Conservation (phyloP, 371 early-diverging fungal genomes). For the Parasitella parasitica region DNA sequence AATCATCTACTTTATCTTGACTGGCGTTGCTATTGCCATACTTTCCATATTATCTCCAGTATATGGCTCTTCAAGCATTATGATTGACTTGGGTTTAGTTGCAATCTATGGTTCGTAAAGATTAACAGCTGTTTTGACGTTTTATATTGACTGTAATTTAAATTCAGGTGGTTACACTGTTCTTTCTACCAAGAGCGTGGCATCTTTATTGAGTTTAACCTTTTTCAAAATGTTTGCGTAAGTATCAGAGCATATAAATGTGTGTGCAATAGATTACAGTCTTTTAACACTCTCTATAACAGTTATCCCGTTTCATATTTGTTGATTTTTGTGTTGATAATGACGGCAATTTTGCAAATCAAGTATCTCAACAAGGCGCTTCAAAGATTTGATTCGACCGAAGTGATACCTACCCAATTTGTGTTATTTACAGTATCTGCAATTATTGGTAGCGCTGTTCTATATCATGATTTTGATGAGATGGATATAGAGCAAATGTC, state of each 20-base stretch:
- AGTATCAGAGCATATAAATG: conserved; percentile 6
- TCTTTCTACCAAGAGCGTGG: conserved; percentile 72
- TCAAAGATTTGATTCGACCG: conserved; percentile 70
- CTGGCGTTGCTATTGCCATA: conserved; percentile 35
- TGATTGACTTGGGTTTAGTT: conserved; percentile 70
- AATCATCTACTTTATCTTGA: conserved; percentile 59
- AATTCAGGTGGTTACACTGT: conserved; percentile 76
- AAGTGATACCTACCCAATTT: conserved; percentile 82
- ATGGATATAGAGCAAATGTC: conserved; percentile 52
- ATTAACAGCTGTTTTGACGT: neutral
- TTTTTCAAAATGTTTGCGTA: conserved; percentile 66
- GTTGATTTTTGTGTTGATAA: conserved; percentile 57
- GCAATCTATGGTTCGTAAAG: conserved; percentile 67
- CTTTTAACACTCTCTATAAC: neutral
- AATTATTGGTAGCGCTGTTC: conserved; percentile 70
- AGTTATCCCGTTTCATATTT: conserved; percentile 68
- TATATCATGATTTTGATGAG: conserved; percentile 73
- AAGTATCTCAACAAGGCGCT: conserved; percentile 73
- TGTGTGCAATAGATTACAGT: neutral
- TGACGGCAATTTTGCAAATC: conserved; percentile 73
- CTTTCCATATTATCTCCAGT: conserved; percentile 54
- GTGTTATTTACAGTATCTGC: conserved; percentile 78
- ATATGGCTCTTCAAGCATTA: conserved; percentile 60
- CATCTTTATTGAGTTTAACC: conserved; percentile 65
- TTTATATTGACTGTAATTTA: neutral